These are phyloP conservation scores for Cadophora sp. DNA, from an alignment of 2,329 filamentous ascomycete species.

Conservation along the genomic window DNA sequence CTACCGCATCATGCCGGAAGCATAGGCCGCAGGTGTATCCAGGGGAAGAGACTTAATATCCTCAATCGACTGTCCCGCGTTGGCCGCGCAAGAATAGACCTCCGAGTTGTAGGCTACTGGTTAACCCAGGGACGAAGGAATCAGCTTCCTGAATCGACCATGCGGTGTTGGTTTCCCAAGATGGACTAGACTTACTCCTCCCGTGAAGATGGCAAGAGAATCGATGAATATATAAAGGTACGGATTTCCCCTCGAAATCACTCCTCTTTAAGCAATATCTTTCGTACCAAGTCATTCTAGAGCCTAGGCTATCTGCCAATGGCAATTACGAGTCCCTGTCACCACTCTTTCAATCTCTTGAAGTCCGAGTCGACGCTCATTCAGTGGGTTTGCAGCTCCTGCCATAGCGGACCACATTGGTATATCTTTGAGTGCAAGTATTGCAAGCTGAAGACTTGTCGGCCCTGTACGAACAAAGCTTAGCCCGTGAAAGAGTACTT, in stretches of 20 bases:
- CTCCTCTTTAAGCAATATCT: constrained; percentile 10
- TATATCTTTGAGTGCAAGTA: constrained; percentile 73
- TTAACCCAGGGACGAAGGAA: neutral
- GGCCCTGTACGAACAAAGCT: constrained; percentile 53
- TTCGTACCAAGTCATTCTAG: constrained; percentile 13
- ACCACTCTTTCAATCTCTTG: constrained; percentile 68
- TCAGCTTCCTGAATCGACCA: constrained; percentile 9
- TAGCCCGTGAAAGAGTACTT: constrained; percentile 25
- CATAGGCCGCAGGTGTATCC: neutral
- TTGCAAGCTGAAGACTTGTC: constrained; percentile 71
- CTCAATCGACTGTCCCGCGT: constrained; percentile 22
- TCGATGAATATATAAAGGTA: constrained; percentile 19
- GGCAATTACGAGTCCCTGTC: constrained; percentile 63
- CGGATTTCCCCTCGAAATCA: constrained; percentile 18
- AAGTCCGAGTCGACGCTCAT: constrained; percentile 71
- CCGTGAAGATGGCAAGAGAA: constrained; percentile 12
- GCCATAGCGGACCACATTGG: constrained; percentile 69
- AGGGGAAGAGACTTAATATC: constrained; percentile 22
- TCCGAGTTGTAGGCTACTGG: constrained; percentile 2
- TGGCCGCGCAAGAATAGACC: constrained; percentile 23
- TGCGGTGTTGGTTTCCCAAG: constrained; percentile 13
- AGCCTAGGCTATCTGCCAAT: constrained; percentile 43
- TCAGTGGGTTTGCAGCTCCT: constrained; percentile 69
- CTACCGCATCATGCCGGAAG: constrained; percentile 15
- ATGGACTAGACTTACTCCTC: constrained; percentile 10